These are phyloP conservation scores for Lasiodiplodia gonubiensis DNA, from an alignment of 2,329 filamentous ascomycete genomes.

Conservation along the genomic window DNA sequence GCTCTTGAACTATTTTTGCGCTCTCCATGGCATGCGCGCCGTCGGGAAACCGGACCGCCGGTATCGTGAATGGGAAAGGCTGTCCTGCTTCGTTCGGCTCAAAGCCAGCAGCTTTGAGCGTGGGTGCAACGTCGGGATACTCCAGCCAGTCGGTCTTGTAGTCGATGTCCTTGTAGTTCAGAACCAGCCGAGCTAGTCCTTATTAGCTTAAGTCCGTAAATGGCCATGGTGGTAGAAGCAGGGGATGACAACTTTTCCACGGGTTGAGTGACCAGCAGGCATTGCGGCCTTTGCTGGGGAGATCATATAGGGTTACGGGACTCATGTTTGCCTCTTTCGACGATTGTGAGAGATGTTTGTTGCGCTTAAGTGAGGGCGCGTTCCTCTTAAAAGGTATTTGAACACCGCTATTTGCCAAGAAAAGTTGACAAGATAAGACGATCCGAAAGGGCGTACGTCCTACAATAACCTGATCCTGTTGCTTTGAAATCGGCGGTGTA, in stretches of 20 bases:
- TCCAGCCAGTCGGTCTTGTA: slow-evolving; percentile 74
- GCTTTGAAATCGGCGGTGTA: no score
- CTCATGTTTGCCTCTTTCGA: not conserved
- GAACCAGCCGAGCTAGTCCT: slow-evolving; percentile 62
- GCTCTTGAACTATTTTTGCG: slow-evolving; percentile 61
- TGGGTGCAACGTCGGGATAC: slow-evolving; percentile 68
- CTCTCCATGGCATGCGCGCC: slow-evolving; percentile 70
- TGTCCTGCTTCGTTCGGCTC: slow-evolving; percentile 45
- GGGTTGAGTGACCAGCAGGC: slow-evolving; percentile 70
- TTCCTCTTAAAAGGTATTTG: no score
- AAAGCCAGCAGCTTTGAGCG: slow-evolving; percentile 57
- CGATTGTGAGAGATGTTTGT: no score
- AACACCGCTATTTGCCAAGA: no score
- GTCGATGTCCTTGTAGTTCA: slow-evolving; percentile 71
- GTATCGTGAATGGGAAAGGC: slow-evolving; percentile 36
- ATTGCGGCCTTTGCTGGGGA: slow-evolving; percentile 61
- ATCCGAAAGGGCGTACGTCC: no score
- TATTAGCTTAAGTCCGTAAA: not conserved
- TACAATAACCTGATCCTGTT: no score
- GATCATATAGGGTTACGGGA: slow-evolving; percentile 64
- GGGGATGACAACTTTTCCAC: slow-evolving; percentile 65
- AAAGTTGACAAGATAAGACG: no score
- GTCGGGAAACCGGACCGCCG: slow-evolving; percentile 61
- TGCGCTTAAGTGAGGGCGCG: no score
- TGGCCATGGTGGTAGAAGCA: not conserved